Evolutionary conservation across 2,329 filamentous ascomycete species (phyloP).

Genomic region (Setomelanomma holmii): DNA sequence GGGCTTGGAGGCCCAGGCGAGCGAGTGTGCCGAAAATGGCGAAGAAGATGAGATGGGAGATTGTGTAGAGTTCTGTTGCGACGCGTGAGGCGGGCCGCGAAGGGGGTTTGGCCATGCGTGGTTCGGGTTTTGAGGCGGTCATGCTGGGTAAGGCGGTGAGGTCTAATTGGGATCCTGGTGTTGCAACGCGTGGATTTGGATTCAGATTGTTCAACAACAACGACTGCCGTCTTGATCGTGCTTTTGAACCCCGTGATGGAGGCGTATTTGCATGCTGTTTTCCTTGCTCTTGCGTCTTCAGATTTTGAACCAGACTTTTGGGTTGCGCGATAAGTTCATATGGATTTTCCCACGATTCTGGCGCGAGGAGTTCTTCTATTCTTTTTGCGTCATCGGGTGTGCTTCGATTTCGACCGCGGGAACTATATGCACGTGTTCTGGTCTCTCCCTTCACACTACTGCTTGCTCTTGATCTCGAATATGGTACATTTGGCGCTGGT

Average conservation of each 20-base stretch:
- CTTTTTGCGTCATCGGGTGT: neutral
- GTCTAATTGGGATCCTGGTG: constrained; percentile 25
- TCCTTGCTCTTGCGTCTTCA: constrained; percentile 7
- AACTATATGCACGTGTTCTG: constrained; percentile 3
- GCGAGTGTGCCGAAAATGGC: constrained; percentile 84
- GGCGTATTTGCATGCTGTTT: constrained; percentile 7
- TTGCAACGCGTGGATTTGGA: neutral
- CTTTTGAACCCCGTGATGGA: constrained; percentile 10
- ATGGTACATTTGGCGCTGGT: constrained; percentile 25
- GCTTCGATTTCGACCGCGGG: neutral
- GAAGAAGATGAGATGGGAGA: constrained; percentile 86
- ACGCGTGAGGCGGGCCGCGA: constrained; percentile 30
- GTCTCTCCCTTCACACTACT: constrained; percentile 5
- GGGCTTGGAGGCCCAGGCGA: constrained; percentile 77
- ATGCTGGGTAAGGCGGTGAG: constrained; percentile 41
- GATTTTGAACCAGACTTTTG: constrained; percentile 6
- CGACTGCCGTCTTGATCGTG: constrained; percentile 17
- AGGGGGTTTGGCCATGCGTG: constrained; percentile 10
- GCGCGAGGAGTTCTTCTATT: constrained; percentile 9
- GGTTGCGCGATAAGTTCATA: constrained; percentile 14
- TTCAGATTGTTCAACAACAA: too few species aligned
- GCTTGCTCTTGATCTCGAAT: constrained; percentile 7
- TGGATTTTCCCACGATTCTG: constrained; percentile 14
- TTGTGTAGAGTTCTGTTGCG: constrained; percentile 62
- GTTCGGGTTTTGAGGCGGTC: neutral